Evolutionary conservation across 139 green algal genomes (phyloP).

Genomic region (Volvox reticuliferus): DNA sequence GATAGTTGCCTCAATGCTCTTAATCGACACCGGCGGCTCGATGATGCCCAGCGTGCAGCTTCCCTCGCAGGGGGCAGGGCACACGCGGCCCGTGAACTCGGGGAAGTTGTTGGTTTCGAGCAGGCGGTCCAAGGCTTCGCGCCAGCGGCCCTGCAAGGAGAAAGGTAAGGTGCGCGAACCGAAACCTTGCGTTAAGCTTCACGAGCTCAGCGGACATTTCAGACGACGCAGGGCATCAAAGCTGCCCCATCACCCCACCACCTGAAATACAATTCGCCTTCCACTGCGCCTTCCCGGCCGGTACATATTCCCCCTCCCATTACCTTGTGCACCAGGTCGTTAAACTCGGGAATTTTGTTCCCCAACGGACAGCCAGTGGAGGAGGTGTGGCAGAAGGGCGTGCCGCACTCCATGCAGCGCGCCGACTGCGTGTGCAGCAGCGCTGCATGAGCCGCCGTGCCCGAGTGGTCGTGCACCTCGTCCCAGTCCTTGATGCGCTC

Average conservation of each 20-base stretch:
- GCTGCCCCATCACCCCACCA: no score
- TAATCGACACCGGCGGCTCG: conserved; percentile 97
- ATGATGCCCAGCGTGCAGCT: conserved; percentile 97
- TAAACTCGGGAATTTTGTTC: conserved; percentile 98
- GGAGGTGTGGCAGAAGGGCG: conserved; percentile 94
- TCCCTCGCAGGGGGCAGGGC: conserved; percentile 95
- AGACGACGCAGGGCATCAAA: no score
- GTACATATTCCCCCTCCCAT: no score
- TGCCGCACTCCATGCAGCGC: conserved; percentile 98
- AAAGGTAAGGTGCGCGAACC: background rate
- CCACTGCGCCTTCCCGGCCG: no score
- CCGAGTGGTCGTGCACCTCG: conserved; percentile 80
- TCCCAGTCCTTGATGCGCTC: conserved; percentile 93
- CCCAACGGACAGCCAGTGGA: conserved; percentile 90
- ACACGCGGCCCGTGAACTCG: conserved; percentile 96
- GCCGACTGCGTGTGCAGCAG: conserved; percentile 93
- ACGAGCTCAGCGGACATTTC: no score
- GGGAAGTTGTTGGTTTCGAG: conserved; percentile 99
- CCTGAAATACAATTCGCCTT: no score
- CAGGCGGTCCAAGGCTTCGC: conserved; percentile 91
- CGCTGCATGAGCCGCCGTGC: conserved; percentile 59
- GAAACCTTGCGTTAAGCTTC: background rate
- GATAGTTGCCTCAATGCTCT: conserved; percentile 96
- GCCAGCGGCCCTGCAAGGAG: conserved; percentile 78
- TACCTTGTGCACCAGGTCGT: conserved; percentile 93